phyloP scores from a whole-genome alignment of 352 stramenopile genomes.

The Globisporangium spiculum region DNA sequence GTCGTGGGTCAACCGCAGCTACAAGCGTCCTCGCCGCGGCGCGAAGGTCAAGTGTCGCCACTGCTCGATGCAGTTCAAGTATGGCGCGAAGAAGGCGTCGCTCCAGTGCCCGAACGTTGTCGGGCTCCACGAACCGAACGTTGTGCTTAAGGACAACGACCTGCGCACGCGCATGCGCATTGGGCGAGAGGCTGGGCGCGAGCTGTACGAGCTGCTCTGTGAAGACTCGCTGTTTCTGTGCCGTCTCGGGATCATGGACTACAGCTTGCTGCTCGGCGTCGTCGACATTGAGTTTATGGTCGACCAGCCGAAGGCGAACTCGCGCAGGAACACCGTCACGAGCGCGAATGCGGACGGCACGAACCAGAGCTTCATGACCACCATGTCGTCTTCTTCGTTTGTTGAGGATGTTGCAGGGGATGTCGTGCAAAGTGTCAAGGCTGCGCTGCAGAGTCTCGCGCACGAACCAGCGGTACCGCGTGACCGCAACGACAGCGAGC shows the following conservation, averaged over 20 bases:
- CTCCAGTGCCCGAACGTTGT: constrained; percentile 81
- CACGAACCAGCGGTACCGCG: not conserved
- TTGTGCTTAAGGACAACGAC: constrained; percentile 88
- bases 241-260: constrained; percentile 88
- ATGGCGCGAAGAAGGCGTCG: constrained; percentile 57
- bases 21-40: constrained; percentile 67
- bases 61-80: constrained; percentile 86
- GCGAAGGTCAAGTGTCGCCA: constrained; percentile 83
- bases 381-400: constrained; percentile 21
- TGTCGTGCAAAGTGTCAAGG: not conserved
- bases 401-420: not conserved
- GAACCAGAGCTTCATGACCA: constrained; percentile 47
- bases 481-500: constrained; percentile 8
- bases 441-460: not conserved
- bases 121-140: constrained; percentile 76
- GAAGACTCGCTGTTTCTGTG: constrained; percentile 80
- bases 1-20: constrained; percentile 88
- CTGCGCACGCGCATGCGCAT: constrained; percentile 80
- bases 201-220: constrained; percentile 62
- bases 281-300: constrained; percentile 83
- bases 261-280: constrained; percentile 86
- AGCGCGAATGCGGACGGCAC: constrained; percentile 22
- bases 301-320: constrained; percentile 32
- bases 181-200: constrained; percentile 43
- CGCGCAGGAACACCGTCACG: constrained; percentile 30